Conservation (phyloP, 106 monocot species). For the Agapanthus africanus region DNA sequence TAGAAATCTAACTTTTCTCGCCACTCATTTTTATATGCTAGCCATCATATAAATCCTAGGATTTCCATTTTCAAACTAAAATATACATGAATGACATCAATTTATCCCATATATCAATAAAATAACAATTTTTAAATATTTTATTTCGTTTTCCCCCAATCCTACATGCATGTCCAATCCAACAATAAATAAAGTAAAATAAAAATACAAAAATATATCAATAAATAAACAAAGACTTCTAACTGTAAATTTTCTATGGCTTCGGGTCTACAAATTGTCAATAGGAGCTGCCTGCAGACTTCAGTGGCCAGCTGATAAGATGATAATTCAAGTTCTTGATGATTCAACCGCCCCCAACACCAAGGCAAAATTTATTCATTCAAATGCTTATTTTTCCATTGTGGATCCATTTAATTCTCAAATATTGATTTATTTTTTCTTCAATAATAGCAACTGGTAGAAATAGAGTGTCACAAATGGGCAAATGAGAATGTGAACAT, state of each 20-base stretch:
- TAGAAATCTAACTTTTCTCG: too few relatives aligned
- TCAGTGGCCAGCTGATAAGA: not conserved
- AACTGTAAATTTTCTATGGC: not conserved
- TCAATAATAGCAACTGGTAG: not conserved
- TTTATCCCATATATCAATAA: too few relatives aligned
- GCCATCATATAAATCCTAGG: too few relatives aligned
- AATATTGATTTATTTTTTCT: not conserved
- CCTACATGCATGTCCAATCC: too few relatives aligned
- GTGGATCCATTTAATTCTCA: too few relatives aligned
- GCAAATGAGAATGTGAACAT: not conserved
- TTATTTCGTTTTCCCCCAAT: too few relatives aligned
- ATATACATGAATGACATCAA: too few relatives aligned
- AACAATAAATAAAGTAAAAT: too few relatives aligned
- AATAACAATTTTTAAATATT: too few relatives aligned
- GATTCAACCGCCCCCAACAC: not conserved
- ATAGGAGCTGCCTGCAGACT: not conserved
- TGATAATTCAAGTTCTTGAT: slow-evolving; percentile 1
- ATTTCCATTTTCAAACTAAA: too few relatives aligned
- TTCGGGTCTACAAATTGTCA: not conserved
- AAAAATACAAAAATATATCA: too few relatives aligned
- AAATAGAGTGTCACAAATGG: not conserved
- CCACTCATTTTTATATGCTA: too few relatives aligned
- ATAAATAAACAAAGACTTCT: not conserved
- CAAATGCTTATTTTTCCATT: not conserved
- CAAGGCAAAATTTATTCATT: not conserved